Conservation (phyloP, 1,139 yeast genomes). For the Candida pseudoviswanathii region DNA sequence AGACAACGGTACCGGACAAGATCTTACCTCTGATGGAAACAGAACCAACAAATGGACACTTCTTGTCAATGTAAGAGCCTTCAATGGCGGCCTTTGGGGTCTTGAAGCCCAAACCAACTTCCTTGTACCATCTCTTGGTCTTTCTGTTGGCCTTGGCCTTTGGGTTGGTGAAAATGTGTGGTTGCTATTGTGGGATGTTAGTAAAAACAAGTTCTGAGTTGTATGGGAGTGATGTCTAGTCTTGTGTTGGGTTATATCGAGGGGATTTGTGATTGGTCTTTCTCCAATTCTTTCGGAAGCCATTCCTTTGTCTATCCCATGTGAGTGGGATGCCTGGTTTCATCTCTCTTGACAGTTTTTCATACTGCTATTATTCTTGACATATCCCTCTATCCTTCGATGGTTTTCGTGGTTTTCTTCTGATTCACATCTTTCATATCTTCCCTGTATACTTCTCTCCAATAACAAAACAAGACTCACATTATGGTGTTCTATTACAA, state of each 20-base stretch:
- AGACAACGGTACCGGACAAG: slow-evolving; percentile 97
- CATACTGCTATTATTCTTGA: too few species aligned
- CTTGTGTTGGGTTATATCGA: background rate
- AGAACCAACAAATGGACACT: slow-evolving; percentile 98
- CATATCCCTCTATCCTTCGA: background rate
- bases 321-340: too few species aligned
- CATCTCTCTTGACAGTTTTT: too few species aligned
- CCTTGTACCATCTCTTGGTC: slow-evolving; percentile 99
- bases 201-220: background rate
- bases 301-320: too few species aligned
- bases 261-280: too few species aligned
- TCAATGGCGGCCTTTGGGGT: slow-evolving; percentile 99
- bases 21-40: slow-evolving; percentile 99
- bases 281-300: too few species aligned
- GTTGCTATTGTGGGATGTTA: slow-evolving; percentile 64
- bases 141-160: slow-evolving; percentile 98
- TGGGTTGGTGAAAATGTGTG: slow-evolving; percentile 99
- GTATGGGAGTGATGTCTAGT: background rate
- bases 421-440: too few species aligned
- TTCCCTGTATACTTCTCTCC: background rate
- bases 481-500: slow-evolving; percentile 37
- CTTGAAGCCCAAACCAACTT: slow-evolving; percentile 99
- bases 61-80: slow-evolving; percentile 99
- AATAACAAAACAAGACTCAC: background rate
- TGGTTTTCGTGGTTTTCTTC: background rate